Base-by-base conservation (phyloP, 1,139 yeast species). In the Debaryomyces subglobosus region DNA sequence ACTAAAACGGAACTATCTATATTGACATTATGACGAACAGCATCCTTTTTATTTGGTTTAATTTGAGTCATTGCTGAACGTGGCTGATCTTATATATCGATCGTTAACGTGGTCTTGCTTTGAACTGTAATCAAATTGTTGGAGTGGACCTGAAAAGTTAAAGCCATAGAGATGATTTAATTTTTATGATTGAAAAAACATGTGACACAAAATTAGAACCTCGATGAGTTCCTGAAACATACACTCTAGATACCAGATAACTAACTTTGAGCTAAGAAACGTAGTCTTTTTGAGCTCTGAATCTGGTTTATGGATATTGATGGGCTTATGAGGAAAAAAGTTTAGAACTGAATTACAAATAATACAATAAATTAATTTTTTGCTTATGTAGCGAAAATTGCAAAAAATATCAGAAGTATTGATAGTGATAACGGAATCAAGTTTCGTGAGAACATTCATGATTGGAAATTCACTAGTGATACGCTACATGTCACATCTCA, bases 1-100 rank as follows among this genome's bases (percentile, higher is more conserved):
- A 53, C 62, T 24, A 59, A 49, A 4, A 59, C 48, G 2, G 59
- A 45, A 12, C 58, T 39, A 45, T 64, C 68, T 7, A 63, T 54
- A 34, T 61, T 62, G 6, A 54, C 42, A 33, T 38, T 45, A n/a
- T 33, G 39, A 18, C 43, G 47, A 13, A 10, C 27, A 18, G 38
- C 33, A n/a, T 43, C 45, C 21, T 29, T 16, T 21, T 43, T 35
- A 20, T 43, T 25, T 15, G 35, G 36, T 40, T 40, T 40, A 5
- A 32, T 30, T 29, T 30, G 18, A 13, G 43, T 30, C 43, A 40
- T 40, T 29, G 37, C 21, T 23, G 30, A 21, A 7, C 23, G 38
- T 35, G 27, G 9, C 12, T 35, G 38, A 35, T 10, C 25, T 18
- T 32, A 13, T 35, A 5, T 35, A 20, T 16, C 10, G 25, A 35